Conservation (phyloP, 768 basidiomycete species). For the Trametes cinnabarina region DNA sequence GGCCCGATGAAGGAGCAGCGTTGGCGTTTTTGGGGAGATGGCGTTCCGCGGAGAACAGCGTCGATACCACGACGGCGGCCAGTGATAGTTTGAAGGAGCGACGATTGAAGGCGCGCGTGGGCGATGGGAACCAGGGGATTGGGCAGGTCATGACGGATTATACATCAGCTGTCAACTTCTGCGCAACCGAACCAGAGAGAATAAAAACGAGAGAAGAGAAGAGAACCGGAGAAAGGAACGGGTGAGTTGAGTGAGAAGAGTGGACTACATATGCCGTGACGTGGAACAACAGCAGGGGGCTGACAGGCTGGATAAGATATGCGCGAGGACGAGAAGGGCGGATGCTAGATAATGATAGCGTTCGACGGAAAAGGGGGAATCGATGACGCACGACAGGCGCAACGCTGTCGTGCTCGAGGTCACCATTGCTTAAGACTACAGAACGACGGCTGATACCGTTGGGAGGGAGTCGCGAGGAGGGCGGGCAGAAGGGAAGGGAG, state of each 20-base stretch:
- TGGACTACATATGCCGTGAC: conserved; percentile 15
- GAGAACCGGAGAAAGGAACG: no score
- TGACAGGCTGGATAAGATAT: neutral
- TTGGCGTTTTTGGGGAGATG: no score
- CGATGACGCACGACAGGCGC: conserved; percentile 6
- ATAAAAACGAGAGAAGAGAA: neutral
- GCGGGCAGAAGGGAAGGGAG: no score
- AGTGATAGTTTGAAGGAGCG: conserved; percentile 1
- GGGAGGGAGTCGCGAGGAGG: neutral
- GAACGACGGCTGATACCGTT: conserved; percentile 7
- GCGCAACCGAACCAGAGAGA: neutral
- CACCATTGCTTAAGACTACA: conserved; percentile 2
- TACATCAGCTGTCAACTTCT: conserved; percentile 15
- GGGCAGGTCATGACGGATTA: conserved; percentile 15
- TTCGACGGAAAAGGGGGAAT: conserved; percentile 5
- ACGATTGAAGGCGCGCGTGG: neutral
- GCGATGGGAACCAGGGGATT: conserved; percentile 3
- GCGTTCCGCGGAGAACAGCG: neutral
- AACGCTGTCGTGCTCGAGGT: conserved; percentile 8
- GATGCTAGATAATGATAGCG: conserved; percentile 15
- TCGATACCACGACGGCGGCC: neutral
- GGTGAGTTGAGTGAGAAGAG: neutral
- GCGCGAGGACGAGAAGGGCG: no score
- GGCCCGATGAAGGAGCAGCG: neutral
- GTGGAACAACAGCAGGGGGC: neutral